Base-by-base conservation (phyloP, 306 rosid species). In the Vigna angularis region DNA sequence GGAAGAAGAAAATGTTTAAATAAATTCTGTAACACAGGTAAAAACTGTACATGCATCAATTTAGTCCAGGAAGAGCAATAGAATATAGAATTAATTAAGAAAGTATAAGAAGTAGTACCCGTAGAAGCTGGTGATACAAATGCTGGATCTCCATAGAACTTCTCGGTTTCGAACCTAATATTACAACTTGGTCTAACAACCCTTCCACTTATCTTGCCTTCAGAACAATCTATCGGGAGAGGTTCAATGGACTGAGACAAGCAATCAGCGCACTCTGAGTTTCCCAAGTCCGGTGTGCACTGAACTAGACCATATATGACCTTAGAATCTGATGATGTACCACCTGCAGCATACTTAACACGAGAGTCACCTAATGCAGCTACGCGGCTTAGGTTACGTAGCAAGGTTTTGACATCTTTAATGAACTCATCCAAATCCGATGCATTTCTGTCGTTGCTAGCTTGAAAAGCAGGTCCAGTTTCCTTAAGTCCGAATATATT, bases 261-360 rank as follows among this genome's bases (percentile, higher is more conserved):
- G 75, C 91, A 85, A 13, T 6, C 0, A 13, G 5, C 28, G 72
- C 89, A 87, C 0, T 83, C 56, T 20, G 0, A 1, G 3, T n/a
- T 11, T 2, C 47, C 38, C 59, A 85, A 66, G 50, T 88, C 87
- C 7, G 81, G 89, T 0, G 85, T 77, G 73, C 91, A 85, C 62
- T 88, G 91, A 7, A 49, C 73, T 28, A 85, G 83, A 26, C 76
- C 88, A 42, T 64, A 87, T 14, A 85, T 38, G 1, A 15, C 22
- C 47, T 61, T 2, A 0, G 79, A 73, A 17, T 4, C 82, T 4
- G 6, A 0, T 16, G 3, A 3, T 30, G 6, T 72, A 4, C 0
- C 72, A 0, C 0, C 53, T 20, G 11, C 30, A 0, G 76, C 82
- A 56, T 53, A 85, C 34, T 82, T 85, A 13, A 5, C 18, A 8